Evolutionary conservation across 176 grass and related monocot genomes (phyloP).

Genomic region (Carex myosuroides): DNA sequence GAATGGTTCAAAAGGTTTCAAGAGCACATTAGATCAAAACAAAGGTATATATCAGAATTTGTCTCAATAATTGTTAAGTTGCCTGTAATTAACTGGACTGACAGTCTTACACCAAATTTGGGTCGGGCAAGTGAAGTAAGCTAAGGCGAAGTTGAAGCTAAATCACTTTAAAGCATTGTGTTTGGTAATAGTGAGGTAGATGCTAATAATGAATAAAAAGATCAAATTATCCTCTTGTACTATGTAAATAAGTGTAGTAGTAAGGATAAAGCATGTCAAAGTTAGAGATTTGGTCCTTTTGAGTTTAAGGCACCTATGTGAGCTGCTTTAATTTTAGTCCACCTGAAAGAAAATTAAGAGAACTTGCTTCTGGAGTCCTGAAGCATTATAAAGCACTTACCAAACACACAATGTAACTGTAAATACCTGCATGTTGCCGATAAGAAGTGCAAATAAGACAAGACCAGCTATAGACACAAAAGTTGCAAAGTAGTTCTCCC

Average conservation of each 20-base stretch:
- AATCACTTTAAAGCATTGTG: background rate
- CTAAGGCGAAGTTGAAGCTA: background rate
- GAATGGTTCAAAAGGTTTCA: background rate
- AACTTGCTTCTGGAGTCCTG: background rate
- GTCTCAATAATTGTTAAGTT: background rate
- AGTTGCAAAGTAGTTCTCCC: slow-evolving; percentile 79
- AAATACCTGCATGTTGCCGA: slow-evolving; percentile 93
- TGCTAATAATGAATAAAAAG: background rate
- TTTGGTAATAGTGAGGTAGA: background rate
- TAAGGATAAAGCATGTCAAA: background rate
- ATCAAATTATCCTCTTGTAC: background rate
- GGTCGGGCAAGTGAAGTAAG: background rate
- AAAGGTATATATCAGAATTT: background rate
- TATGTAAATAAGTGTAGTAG: background rate
- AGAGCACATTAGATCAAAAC: background rate
- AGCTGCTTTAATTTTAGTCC: background rate
- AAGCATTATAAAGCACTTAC: background rate
- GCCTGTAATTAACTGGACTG: background rate
- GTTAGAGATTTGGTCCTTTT: background rate
- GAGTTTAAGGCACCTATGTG: background rate
- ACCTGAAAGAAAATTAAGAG: background rate
- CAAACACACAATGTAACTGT: background rate
- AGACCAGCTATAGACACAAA: slow-evolving; percentile 75
- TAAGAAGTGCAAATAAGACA: slow-evolving; percentile 95
- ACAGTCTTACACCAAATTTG: background rate